A percentile compares a stretch with the other conserved stretches of the same genome.
These are phyloP conservation scores for Candida dajiaensis DNA, from an alignment of 805 yeast genomes.

Conservation along the genomic window DNA sequence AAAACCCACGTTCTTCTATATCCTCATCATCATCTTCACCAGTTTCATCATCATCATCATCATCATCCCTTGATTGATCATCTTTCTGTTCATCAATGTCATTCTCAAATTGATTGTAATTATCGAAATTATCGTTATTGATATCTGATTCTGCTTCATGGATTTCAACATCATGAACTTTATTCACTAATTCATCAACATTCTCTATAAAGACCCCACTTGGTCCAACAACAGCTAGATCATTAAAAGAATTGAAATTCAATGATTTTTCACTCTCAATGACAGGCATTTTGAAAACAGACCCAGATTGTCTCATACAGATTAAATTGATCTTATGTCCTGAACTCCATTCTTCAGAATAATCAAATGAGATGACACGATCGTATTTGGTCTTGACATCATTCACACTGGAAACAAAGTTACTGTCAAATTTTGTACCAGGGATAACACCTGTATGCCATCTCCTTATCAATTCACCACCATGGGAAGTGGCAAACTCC, in stretches of 20 bases:
- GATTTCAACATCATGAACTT: slow-evolving; percentile 14
- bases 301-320: slow-evolving; percentile 89
- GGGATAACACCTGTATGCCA: slow-evolving; percentile 71
- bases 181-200: slow-evolving; percentile 26
- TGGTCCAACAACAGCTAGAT: slow-evolving; percentile 54
- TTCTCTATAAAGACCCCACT: slow-evolving; percentile 39
- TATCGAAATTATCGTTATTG: slow-evolving; percentile 23
- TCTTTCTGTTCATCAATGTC: slow-evolving; percentile 9
- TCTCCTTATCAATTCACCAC: slow-evolving; percentile 70
- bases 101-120: slow-evolving; percentile 23
- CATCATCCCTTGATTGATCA: neutral
- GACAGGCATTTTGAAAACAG: slow-evolving; percentile 74
- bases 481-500: slow-evolving; percentile 75
- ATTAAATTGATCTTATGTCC: slow-evolving; percentile 59
- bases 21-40: slow-evolving; percentile 4
- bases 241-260: slow-evolving; percentile 64
- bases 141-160: neutral
- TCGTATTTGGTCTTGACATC: slow-evolving; percentile 75
- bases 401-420: slow-evolving; percentile 70
- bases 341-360: slow-evolving; percentile 32
- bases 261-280: slow-evolving; percentile 58
- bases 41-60: neutral
- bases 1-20: slow-evolving; percentile 19
- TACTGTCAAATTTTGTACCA: slow-evolving; percentile 39
- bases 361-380: slow-evolving; percentile 80